Percentiles rank a stretch among this genome's conserved stretches.
These are phyloP conservation scores for Candolleomyces eurysporus DNA, from an alignment of 768 basidiomycete genomes.

Conservation along the genomic window DNA sequence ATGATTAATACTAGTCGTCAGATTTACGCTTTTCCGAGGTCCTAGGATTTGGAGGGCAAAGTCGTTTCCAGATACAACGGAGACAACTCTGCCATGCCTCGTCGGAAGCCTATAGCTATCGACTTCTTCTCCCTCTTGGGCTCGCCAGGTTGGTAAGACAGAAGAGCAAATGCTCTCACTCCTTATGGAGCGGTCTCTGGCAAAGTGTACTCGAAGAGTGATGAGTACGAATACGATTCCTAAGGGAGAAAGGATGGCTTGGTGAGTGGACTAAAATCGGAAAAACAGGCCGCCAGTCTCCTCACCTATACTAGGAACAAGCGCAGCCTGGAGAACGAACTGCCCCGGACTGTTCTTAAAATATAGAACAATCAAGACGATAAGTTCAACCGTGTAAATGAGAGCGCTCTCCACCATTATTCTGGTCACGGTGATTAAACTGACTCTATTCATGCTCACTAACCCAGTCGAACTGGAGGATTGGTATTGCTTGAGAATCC, in stretches of 20 bases:
- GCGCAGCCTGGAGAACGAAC: slow-evolving; percentile 22
- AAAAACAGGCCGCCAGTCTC: neutral
- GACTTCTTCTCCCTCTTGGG: neutral
- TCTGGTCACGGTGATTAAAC: slow-evolving; percentile 22
- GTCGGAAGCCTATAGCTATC: neutral
- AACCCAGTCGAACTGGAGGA: slow-evolving; percentile 17
- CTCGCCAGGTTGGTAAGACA: neutral
- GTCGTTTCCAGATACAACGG: neutral
- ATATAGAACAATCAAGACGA: slow-evolving; percentile 26
- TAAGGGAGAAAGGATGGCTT: neutral
- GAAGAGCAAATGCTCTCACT: neutral
- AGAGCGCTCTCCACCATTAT: slow-evolving; percentile 31
- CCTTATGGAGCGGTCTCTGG: neutral
- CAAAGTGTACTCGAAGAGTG: neutral
- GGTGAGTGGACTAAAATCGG: neutral
- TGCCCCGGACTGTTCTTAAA: slow-evolving; percentile 22
- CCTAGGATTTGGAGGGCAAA: neutral
- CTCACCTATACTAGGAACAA: slow-evolving; percentile 29
- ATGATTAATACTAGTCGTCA: too few relatives aligned
- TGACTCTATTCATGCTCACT: slow-evolving; percentile 2
- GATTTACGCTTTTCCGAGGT: neutral
- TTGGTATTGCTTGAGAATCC: slow-evolving; percentile 25
- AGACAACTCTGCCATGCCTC: neutral
- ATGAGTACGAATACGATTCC: slow-evolving; percentile 5
- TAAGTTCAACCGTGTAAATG: slow-evolving; percentile 25